phyloP scores from a whole-genome alignment of 352 stramenopile genomes.

The Phytophthora pini region DNA sequence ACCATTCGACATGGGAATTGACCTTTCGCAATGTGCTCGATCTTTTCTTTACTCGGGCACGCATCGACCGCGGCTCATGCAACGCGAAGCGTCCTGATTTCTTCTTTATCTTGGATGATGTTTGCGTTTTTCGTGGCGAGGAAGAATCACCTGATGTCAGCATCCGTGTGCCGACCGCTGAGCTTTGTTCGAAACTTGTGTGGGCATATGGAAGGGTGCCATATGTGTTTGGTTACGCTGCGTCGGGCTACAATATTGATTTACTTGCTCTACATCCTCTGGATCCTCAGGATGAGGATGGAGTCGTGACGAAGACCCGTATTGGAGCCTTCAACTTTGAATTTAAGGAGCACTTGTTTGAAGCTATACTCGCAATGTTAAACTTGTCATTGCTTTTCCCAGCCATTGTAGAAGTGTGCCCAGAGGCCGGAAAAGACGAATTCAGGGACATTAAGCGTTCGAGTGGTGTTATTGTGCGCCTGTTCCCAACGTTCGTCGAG shows the following conservation, averaged over 20 bases:
- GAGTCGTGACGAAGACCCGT: conserved; percentile 1
- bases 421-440: too few relatives aligned
- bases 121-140: conserved; percentile 27
- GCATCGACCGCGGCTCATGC: conserved; percentile 15
- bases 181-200: conserved; percentile 17
- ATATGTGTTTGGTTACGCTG: conserved; percentile 31
- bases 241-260: conserved; percentile 6
- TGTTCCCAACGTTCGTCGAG: too few relatives aligned
- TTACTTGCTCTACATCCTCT: conserved; percentile 10
- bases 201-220: conserved; percentile 20
- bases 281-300: neutral
- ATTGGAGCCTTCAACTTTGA: conserved; percentile 11
- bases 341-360: too few relatives aligned
- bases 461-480: too few relatives aligned
- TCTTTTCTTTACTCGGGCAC: conserved; percentile 12
- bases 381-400: too few relatives aligned
- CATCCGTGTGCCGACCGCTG: conserved; percentile 2
- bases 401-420: too few relatives aligned
- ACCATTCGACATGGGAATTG: conserved; percentile 7
- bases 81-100: conserved; percentile 17
- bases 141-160: conserved; percentile 17
- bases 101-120: conserved; percentile 16
- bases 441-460: too few relatives aligned
- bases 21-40: conserved; percentile 10
- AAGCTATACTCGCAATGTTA: too few relatives aligned